Evolutionary conservation across 164 flowering plant genomes (phyloP).

Genomic region (Litsea cubeba): DNA sequence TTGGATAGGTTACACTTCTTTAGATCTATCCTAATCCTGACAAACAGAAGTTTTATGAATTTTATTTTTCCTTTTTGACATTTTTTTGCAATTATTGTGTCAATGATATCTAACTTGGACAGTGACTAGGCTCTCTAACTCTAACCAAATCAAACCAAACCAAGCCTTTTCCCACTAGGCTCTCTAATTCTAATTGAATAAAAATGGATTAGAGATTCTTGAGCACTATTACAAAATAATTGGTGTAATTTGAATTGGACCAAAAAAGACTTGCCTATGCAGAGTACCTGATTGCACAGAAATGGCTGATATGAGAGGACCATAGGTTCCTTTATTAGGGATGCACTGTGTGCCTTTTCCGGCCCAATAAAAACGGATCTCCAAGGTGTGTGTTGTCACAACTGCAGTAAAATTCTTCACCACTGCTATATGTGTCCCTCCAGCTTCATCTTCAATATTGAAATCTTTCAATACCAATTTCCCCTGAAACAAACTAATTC

Average conservation of each 20-base stretch:
- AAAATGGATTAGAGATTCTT: no score
- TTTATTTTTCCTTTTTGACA: neutral
- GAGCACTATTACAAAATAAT: neutral
- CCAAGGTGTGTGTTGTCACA: conserved; percentile 29
- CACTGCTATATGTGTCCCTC: conserved; percentile 31
- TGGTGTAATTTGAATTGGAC: neutral
- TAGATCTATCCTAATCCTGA: no score
- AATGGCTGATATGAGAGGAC: conserved; percentile 54
- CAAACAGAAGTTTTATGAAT: neutral
- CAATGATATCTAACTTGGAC: neutral
- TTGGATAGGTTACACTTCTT: neutral
- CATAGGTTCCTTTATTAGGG: conserved; percentile 40
- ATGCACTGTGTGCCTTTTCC: conserved; percentile 44
- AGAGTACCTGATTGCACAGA: conserved; percentile 17
- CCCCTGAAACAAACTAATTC: conserved; percentile 20
- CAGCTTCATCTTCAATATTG: conserved; percentile 47
- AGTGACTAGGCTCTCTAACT: neutral
- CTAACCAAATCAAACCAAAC: no score
- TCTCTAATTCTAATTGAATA: no score
- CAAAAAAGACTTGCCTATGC: neutral
- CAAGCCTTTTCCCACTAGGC: no score
- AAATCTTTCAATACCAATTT: conserved; percentile 47
- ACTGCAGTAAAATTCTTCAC: conserved; percentile 21
- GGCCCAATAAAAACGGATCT: conserved; percentile 44
- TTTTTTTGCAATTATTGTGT: no score